Evolutionary conservation across 1,284 basidiomycete genomes (phyloP).

Genomic region (Lentinula novae-zelandiae): DNA sequence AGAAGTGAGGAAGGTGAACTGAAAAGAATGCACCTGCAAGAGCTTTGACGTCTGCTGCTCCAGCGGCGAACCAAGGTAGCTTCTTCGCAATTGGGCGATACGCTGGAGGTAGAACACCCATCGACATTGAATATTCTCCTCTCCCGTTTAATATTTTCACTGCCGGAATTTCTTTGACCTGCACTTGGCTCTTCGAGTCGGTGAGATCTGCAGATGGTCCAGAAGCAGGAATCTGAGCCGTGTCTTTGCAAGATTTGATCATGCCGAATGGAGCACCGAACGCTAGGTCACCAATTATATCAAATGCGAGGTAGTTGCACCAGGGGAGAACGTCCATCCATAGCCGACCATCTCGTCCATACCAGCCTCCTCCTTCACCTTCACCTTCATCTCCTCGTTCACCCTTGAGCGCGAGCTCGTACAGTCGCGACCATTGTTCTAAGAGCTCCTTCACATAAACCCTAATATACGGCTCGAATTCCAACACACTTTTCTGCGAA

Average conservation of each 20-base stretch:
- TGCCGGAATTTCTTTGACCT: slow-evolving; percentile 69
- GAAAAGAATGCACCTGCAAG: slow-evolving; percentile 4
- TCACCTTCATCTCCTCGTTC: slow-evolving; percentile 52
- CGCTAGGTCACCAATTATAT: slow-evolving; percentile 83
- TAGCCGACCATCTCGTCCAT: slow-evolving; percentile 53
- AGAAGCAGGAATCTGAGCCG: slow-evolving; percentile 54
- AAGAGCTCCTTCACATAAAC: slow-evolving; percentile 60
- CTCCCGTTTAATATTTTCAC: slow-evolving; percentile 87
- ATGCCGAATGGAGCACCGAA: slow-evolving; percentile 91
- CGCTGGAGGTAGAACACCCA: slow-evolving; percentile 76
- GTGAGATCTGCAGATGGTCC: slow-evolving; percentile 48
- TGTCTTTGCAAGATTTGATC: slow-evolving; percentile 73
- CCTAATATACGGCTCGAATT: slow-evolving; percentile 77
- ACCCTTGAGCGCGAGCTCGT: slow-evolving; percentile 50
- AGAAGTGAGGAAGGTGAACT: background rate
- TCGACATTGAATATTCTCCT: slow-evolving; percentile 83
- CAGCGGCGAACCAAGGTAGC: slow-evolving; percentile 15
- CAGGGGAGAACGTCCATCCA: slow-evolving; percentile 71
- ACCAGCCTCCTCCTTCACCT: slow-evolving; percentile 64
- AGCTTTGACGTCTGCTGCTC: slow-evolving; percentile 14
- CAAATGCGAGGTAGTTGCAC: slow-evolving; percentile 75
- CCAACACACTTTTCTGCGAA: slow-evolving; percentile 78
- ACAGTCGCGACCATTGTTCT: slow-evolving; percentile 81
- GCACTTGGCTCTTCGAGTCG: slow-evolving; percentile 32
- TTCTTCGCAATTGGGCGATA: slow-evolving; percentile 52